phyloP scores from a whole-genome alignment of 306 rosid genomes.

The Malus sieversii region DNA sequence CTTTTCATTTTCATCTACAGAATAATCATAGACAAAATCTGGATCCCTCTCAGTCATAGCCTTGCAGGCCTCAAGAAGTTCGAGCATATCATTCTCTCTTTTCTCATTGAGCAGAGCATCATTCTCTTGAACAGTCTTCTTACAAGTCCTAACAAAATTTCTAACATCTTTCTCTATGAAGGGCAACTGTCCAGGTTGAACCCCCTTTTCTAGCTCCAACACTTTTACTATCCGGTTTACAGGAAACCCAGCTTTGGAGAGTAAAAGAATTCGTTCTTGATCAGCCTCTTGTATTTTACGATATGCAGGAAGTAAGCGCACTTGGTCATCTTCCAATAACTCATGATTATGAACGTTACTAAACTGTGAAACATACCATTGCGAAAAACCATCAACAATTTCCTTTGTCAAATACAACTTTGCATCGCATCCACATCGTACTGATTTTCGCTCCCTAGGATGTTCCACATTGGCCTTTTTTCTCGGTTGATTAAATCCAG shows the following conservation, averaged over 20 bases:
- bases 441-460: constrained; percentile 64
- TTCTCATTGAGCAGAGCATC: constrained; percentile 55
- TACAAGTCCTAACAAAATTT: constrained; percentile 58
- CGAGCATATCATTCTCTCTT: constrained; percentile 50
- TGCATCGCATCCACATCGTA: constrained; percentile 69
- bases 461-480: constrained; percentile 64
- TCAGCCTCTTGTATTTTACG: constrained; percentile 57
- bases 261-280: constrained; percentile 54
- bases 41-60: constrained; percentile 39
- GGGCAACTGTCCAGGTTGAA: constrained; percentile 56
- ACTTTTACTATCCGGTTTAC: constrained; percentile 57
- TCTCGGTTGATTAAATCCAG: constrained; percentile 66
- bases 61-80: constrained; percentile 53
- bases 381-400: constrained; percentile 43
- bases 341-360: constrained; percentile 66
- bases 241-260: constrained; percentile 65
- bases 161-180: constrained; percentile 73
- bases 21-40: constrained; percentile 36
- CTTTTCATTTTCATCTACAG: constrained; percentile 38
- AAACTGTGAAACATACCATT: constrained; percentile 63
- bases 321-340: constrained; percentile 66
- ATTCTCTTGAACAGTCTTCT: constrained; percentile 58
- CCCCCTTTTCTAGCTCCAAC: constrained; percentile 58
- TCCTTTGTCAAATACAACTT: constrained; percentile 64
- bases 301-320: constrained; percentile 65